Conservation (phyloP, 1,139 yeast species). For the Zygosaccharomyces sapae region DNA sequence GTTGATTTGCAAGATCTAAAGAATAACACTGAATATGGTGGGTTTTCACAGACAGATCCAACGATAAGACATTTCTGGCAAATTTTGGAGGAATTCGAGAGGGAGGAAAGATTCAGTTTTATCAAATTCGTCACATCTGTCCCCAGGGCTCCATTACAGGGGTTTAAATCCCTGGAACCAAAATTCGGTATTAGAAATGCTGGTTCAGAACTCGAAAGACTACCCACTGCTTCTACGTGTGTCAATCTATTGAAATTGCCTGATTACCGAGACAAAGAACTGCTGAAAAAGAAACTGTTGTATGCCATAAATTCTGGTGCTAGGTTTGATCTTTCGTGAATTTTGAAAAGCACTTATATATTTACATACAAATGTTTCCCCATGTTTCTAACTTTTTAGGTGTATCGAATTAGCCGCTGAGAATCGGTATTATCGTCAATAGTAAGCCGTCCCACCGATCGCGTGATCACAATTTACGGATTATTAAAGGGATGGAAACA, state of each 20-base stretch:
- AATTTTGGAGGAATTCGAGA: slow-evolving; percentile 61
- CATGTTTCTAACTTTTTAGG: neutral
- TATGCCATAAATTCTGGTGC: slow-evolving; percentile 79
- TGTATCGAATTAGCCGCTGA: neutral
- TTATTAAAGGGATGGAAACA: neutral
- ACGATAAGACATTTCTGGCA: slow-evolving; percentile 71
- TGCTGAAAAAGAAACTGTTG: slow-evolving; percentile 58
- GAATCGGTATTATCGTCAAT: neutral
- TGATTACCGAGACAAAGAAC: slow-evolving; percentile 59
- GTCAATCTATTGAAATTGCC: slow-evolving; percentile 84
- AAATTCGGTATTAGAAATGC: slow-evolving; percentile 74
- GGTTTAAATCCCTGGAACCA: slow-evolving; percentile 73
- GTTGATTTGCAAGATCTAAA: slow-evolving; percentile 69
- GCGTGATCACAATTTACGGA: neutral
- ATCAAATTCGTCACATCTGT: slow-evolving; percentile 88
- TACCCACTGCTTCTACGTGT: slow-evolving; percentile 94
- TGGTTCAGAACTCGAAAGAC: slow-evolving; percentile 51
- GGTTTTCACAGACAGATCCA: slow-evolving; percentile 52
- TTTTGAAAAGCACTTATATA: neutral
- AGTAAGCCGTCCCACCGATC: neutral
- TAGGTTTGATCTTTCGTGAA: slow-evolving; percentile 72
- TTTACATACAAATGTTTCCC: neutral
- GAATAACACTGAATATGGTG: slow-evolving; percentile 61
- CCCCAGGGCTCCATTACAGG: slow-evolving; percentile 84
- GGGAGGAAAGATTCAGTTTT: slow-evolving; percentile 57